Conservation (phyloP, 2,329 filamentous ascomycete genomes). For the Colletotrichum tamarilloi region DNA sequence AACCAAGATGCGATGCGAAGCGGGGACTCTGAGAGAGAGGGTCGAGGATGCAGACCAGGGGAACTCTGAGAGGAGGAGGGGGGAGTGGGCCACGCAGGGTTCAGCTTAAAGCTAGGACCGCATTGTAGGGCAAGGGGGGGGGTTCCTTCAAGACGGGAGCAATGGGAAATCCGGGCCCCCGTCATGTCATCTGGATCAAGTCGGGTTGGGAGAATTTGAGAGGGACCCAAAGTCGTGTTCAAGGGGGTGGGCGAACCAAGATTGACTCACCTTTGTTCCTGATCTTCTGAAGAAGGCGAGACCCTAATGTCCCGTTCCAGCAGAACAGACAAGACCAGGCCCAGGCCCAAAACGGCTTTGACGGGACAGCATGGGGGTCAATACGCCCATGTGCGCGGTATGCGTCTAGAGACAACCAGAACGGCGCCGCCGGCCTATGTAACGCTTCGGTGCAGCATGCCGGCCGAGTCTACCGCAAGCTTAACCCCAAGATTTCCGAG, state of each 20-base stretch:
- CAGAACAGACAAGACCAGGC: constrained; percentile 16
- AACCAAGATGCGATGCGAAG: constrained; percentile 16
- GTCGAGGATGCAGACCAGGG: constrained; percentile 25
- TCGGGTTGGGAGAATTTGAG: constrained; percentile 21
- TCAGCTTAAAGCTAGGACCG: constrained; percentile 4
- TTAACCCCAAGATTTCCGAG: no score
- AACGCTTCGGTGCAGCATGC: neutral
- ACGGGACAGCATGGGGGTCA: neutral
- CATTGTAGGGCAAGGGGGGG: constrained; percentile 13
- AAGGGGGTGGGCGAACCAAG: constrained; percentile 6
- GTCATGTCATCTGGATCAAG: constrained; percentile 8
- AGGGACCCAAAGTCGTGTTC: constrained; percentile 11
- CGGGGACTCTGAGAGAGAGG: constrained; percentile 27
- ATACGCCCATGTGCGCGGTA: neutral
- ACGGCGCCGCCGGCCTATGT: neutral
- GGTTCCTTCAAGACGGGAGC: neutral
- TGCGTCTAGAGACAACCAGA: neutral
- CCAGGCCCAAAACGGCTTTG: constrained; percentile 1
- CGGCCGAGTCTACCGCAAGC: neutral
- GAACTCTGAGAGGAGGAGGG: neutral
- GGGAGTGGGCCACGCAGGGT: constrained; percentile 7
- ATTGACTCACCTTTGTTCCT: neutral
- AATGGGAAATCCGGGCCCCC: neutral
- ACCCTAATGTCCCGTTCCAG: neutral
- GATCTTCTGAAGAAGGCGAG: constrained; percentile 13